Percentiles rank a stretch among this genome's conserved stretches.
Evolutionary conservation across 208 protist genomes (phyloP).

Genomic region (Angomonas desouzai): DNA sequence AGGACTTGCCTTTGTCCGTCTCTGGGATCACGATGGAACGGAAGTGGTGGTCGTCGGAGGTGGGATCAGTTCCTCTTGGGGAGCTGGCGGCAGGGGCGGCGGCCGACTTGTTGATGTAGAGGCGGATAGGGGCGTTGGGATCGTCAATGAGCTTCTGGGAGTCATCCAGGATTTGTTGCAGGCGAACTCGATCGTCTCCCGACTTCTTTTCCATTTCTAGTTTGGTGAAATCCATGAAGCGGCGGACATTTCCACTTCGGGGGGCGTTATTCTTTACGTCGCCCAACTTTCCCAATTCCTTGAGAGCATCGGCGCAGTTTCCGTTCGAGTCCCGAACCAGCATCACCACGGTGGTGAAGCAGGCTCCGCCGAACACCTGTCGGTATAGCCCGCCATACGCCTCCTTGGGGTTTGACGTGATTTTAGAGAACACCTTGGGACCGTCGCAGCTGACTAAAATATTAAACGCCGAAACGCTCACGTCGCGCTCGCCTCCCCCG

Average conservation of each 20-base stretch:
- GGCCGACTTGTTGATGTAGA: conserved; percentile 29
- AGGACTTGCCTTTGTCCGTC: conserved; percentile 19
- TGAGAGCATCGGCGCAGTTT: conserved; percentile 19
- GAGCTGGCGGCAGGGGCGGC: background rate
- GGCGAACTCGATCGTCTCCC: conserved; percentile 22
- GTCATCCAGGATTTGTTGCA: conserved; percentile 34
- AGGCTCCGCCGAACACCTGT: conserved; percentile 39
- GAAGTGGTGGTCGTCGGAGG: conserved; percentile 17
- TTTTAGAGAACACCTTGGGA: conserved; percentile 24
- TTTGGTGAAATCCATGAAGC: conserved; percentile 52
- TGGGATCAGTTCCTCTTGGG: background rate
- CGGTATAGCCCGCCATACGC: conserved; percentile 33
- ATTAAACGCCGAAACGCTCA: conserved; percentile 41
- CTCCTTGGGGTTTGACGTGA: conserved; percentile 24
- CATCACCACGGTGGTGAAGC: conserved; percentile 33
- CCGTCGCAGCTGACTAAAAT: conserved; percentile 32
- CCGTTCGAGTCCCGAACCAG: conserved; percentile 24
- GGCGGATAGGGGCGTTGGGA: conserved; percentile 27
- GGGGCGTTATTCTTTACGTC: conserved; percentile 40
- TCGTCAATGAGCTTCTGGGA: conserved; percentile 32
- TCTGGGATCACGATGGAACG: conserved; percentile 24
- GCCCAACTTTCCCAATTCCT: conserved; percentile 28
- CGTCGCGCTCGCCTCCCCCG: conserved; percentile 21
- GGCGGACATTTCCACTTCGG: conserved; percentile 56
- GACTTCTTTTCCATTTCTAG: conserved; percentile 20